Conservation (phyloP, 2,329 filamentous ascomycete genomes). For the Paecilomyces sp. region DNA sequence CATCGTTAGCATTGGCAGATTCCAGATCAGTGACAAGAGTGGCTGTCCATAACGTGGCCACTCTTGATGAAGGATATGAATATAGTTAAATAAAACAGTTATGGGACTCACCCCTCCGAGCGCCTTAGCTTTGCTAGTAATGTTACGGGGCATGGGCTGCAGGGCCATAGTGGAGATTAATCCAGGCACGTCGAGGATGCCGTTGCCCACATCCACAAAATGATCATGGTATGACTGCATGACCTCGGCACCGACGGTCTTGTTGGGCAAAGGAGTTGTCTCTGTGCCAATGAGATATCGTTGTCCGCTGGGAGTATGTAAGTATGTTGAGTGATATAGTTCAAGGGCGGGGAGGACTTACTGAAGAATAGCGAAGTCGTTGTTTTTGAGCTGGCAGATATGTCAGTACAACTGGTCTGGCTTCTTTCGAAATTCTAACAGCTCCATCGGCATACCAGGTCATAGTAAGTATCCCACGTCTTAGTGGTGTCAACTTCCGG, state of each 20-base stretch:
- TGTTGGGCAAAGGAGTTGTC: slow-evolving; percentile 29
- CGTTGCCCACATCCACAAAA: slow-evolving; percentile 21
- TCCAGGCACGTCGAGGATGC: slow-evolving; percentile 19
- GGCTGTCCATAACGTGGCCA: slow-evolving; percentile 1
- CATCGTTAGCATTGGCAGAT: too few species aligned
- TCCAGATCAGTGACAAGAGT: too few species aligned
- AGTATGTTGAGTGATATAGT: too few species aligned
- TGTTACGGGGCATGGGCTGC: slow-evolving; percentile 28
- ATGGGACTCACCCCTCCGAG: slow-evolving; percentile 24
- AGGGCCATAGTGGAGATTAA: slow-evolving; percentile 27
- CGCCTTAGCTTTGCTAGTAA: slow-evolving; percentile 25
- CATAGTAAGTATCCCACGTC: slow-evolving; percentile 40
- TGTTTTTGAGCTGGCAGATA: slow-evolving; percentile 23
- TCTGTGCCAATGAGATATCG: slow-evolving; percentile 36
- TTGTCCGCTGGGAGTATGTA: slow-evolving; percentile 17
- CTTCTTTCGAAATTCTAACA: too few species aligned
- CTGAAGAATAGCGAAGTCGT: slow-evolving; percentile 32
- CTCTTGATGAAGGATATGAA: neutral
- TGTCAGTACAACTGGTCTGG: neutral
- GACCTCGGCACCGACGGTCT: slow-evolving; percentile 18
- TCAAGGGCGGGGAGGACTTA: slow-evolving; percentile 2
- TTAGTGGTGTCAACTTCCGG: slow-evolving; percentile 40
- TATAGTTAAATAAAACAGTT: neutral
- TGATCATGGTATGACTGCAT: slow-evolving; percentile 26
- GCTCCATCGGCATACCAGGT: slow-evolving; percentile 30